Evolutionary conservation across 441 rosid genomes (phyloP).

Genomic region (Capsella rubella): DNA sequence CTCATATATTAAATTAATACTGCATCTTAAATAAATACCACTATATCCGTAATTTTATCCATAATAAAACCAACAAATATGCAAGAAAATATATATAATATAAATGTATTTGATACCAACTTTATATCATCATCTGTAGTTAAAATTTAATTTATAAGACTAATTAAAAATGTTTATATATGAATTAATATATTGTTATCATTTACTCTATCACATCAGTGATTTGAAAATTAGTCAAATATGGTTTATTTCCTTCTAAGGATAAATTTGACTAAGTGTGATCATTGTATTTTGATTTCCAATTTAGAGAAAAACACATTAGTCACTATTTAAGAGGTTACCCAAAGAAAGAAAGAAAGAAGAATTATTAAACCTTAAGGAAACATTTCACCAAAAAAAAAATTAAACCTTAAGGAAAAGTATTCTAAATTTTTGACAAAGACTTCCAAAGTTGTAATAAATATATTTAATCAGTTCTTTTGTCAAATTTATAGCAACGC

Average conservation of each 20-base stretch:
- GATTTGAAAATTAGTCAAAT: slow-evolving; percentile 15
- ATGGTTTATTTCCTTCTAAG: slow-evolving; percentile 5
- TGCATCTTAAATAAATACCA: too few species aligned
- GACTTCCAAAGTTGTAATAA: not conserved
- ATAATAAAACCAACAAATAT: too few species aligned
- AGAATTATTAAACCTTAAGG: not conserved
- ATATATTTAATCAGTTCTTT: not conserved
- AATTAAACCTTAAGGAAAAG: not conserved
- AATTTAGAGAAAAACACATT: not conserved
- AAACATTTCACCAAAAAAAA: not conserved
- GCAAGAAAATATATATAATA: too few species aligned
- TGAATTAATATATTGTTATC: too few species aligned
- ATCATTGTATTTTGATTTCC: not conserved
- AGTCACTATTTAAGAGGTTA: not conserved
- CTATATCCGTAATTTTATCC: too few species aligned
- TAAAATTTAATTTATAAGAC: too few species aligned
- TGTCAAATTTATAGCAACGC: not conserved
- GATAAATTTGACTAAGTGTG: not conserved
- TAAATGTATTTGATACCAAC: too few species aligned
- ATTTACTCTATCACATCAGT: too few species aligned
- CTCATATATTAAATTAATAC: too few species aligned
- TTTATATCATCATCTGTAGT: too few species aligned
- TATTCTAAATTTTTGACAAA: not conserved
- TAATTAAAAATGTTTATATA: too few species aligned
- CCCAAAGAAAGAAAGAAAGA: slow-evolving; percentile 10